These are phyloP conservation scores for Xylaria digitata DNA, from an alignment of 2,329 filamentous ascomycete species.

Conservation along the genomic window DNA sequence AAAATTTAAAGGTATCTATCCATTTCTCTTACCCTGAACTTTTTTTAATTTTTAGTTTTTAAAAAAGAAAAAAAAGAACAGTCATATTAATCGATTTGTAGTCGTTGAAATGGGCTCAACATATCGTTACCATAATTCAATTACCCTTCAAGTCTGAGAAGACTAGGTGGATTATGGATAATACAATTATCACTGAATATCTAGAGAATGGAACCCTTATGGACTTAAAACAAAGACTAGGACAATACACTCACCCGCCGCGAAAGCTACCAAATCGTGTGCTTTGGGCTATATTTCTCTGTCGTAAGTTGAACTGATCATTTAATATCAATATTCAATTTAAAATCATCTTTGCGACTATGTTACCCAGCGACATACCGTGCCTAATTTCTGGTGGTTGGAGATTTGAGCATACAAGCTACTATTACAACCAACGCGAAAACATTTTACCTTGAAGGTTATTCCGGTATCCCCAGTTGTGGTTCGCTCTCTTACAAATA, in stretches of 20 bases:
- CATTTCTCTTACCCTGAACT: no score
- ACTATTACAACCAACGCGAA: background rate
- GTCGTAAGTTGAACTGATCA: constrained; percentile 8
- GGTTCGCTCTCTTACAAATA: background rate
- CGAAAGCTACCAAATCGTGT: constrained; percentile 15
- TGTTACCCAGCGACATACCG: background rate
- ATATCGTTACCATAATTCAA: constrained; percentile 4
- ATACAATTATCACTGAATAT: constrained; percentile 12
- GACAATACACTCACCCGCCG: background rate
- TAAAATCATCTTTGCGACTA: background rate
- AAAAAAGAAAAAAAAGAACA: background rate
- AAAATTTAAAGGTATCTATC: no score
- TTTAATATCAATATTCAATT: background rate
- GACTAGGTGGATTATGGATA: background rate
- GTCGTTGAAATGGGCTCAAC: constrained; percentile 8
- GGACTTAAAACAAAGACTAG: background rate
- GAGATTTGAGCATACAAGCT: background rate
- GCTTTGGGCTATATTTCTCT: constrained; percentile 21
- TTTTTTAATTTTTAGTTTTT: no score
- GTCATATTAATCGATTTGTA: background rate
- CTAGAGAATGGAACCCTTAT: constrained; percentile 13
- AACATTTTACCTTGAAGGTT: background rate
- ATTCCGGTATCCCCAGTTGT: background rate
- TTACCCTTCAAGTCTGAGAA: background rate
- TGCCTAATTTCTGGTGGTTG: background rate